These are phyloP conservation scores for Trypanosoma vivax DNA, from an alignment of 208 protist genomes.

Conservation along the genomic window DNA sequence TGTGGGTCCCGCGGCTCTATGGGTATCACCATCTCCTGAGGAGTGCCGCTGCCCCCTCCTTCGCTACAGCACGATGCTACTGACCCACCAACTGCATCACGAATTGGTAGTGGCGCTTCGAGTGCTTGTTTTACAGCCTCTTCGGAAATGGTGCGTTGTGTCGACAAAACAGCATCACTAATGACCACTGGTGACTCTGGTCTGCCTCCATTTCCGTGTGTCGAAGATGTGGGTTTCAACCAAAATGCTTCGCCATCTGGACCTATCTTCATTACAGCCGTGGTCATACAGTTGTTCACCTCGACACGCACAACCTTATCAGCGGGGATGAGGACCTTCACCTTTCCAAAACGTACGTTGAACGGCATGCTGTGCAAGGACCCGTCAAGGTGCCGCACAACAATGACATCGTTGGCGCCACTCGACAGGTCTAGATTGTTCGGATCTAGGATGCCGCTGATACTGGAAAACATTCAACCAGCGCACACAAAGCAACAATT, in stretches of 20 bases:
- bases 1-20: too few relatives aligned
- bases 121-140: not conserved
- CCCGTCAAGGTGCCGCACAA: constrained; percentile 93
- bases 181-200: constrained; percentile 29
- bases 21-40: too few relatives aligned
- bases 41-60: too few relatives aligned
- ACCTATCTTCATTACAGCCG: constrained; percentile 94
- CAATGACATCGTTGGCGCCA: constrained; percentile 96
- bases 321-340: constrained; percentile 81
- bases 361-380: constrained; percentile 92
- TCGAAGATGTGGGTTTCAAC: constrained; percentile 42
- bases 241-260: constrained; percentile 93
- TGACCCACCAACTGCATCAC: too few relatives aligned
- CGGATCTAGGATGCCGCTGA: constrained; percentile 63
- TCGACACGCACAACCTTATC: constrained; percentile 93
- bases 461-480: constrained; percentile 62
- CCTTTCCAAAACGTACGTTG: constrained; percentile 96
- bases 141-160: too few relatives aligned
- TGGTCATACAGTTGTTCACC: constrained; percentile 89
- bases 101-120: too few relatives aligned
- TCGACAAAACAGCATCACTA: not conserved
- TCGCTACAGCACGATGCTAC: too few relatives aligned
- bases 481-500: not conserved
- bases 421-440: constrained; percentile 83
- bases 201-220: constrained; percentile 1